Conservation (phyloP, 2,329 filamentous ascomycete species). For the Cordyceps militaris region DNA sequence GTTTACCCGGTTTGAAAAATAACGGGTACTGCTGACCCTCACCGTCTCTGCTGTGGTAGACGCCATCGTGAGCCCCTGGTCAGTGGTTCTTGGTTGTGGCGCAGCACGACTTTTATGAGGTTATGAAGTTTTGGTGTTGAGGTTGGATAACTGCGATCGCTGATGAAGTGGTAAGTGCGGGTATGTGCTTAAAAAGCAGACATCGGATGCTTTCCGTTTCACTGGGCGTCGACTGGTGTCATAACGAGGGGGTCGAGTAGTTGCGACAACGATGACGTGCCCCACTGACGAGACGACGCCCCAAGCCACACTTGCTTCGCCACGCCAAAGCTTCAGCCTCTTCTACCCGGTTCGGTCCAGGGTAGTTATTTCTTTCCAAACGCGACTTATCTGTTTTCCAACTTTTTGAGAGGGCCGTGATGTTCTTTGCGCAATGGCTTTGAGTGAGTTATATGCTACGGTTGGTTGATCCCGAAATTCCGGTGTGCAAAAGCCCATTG, state of each 20-base stretch:
- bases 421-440: neutral
- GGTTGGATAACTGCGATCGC: neutral
- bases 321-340: conserved; percentile 16
- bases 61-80: conserved; percentile 14
- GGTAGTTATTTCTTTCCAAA: neutral
- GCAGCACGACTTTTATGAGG: neutral
- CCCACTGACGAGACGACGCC: conserved; percentile 22
- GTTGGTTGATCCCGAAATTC: too few species aligned
- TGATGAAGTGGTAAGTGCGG: neutral
- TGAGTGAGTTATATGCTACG: too few species aligned
- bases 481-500: neutral
- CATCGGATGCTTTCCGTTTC: conserved; percentile 17
- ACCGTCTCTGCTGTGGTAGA: conserved; percentile 14
- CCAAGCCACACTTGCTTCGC: conserved; percentile 22
- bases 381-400: neutral
- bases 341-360: neutral
- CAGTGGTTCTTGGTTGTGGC: conserved; percentile 4
- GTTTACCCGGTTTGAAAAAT: conserved; percentile 6
- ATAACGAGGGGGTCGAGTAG: conserved; percentile 24
- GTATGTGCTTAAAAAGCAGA: neutral
- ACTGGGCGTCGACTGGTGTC: conserved; percentile 14
- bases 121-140: neutral
- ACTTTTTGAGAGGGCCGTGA: neutral
- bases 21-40: neutral
- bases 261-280: conserved; percentile 32